Conservation (phyloP, 164 flowering plant species). For the Liriodendron chinense region DNA sequence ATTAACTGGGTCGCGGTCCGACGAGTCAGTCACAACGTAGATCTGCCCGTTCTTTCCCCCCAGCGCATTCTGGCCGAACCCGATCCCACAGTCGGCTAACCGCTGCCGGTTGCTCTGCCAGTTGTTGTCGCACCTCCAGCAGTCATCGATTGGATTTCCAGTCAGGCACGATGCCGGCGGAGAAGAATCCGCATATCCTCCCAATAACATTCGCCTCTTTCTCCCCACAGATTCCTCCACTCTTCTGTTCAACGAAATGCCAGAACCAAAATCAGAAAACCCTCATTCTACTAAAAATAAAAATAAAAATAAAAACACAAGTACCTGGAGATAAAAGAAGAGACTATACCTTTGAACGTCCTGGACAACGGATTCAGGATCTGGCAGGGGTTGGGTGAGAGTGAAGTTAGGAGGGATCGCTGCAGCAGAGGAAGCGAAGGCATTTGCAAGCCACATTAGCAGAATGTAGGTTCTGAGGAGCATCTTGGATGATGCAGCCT, state of each 20-base stretch:
- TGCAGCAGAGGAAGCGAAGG: not conserved
- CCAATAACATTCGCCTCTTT: slow-evolving; percentile 24
- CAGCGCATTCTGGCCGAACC: slow-evolving; percentile 57
- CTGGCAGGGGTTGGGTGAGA: slow-evolving; percentile 60
- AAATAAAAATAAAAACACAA: not conserved
- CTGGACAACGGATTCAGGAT: slow-evolving; percentile 61
- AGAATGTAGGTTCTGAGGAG: slow-evolving; percentile 26
- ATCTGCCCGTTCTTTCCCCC: slow-evolving; percentile 77
- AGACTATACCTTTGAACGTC: slow-evolving; percentile 45
- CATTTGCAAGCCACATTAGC: slow-evolving; percentile 13
- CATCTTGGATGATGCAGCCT: slow-evolving; percentile 12
- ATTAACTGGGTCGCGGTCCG: slow-evolving; percentile 52
- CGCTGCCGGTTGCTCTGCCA: slow-evolving; percentile 60
- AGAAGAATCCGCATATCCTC: slow-evolving; percentile 10
- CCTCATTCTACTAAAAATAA: not conserved
- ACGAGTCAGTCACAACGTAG: slow-evolving; percentile 72
- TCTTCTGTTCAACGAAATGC: slow-evolving; percentile 29
- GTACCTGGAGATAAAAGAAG: not conserved
- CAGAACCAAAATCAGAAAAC: not conserved
- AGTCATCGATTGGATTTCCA: slow-evolving; percentile 80
- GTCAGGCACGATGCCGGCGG: slow-evolving; percentile 34
- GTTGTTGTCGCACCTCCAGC: slow-evolving; percentile 77
- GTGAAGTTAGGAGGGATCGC: slow-evolving; percentile 34
- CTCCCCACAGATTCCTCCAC: slow-evolving; percentile 46
- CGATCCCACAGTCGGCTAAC: slow-evolving; percentile 76